Evolutionary conservation across 306 rosid genomes (phyloP), one percentile per base, ranked within the genome.

Genomic region (Echinosophora koreensis): DNA sequence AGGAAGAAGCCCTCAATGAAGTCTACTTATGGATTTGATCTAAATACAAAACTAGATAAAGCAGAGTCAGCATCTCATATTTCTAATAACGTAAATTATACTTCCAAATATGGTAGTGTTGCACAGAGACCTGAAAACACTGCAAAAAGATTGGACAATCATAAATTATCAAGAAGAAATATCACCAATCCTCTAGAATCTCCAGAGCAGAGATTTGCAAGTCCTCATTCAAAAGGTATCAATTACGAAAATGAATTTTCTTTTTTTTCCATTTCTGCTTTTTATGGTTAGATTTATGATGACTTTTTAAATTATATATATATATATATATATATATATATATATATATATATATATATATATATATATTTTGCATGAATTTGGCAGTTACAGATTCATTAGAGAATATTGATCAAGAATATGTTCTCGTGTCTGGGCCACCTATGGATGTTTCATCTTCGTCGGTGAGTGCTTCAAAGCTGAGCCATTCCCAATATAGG

Each of bases 351-450:
- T 14, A 37, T 59, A 63, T 62, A 22, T 84, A 66, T 30, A 1
- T 22, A 22, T 22, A 22, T 22, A 22, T 35, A 80, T 56, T 69
- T 80, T 78, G 62, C 78, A 54, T 87, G 71, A 80, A 71, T 74
- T 80, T 69, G 32, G 67, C 91, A 90, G 98, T 88, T 79, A 72
- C 78, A 4, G 98, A 96, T 82, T 86, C 96, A 1, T 82, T 89
- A 50, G 96, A 89, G 74, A 86, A 85, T 73, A 90, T 91, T 66
- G 99, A 91, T 86, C 99, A 93, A 90, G 99, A 96, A 81, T 96
- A 96, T 86, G 98, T 96, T 79, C 87, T 96, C 56, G 99, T 96
- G 63, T 87, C 93, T 74, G 99, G 97, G 8, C 90, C 92, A 67
- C 89, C 96, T 35, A 74, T 90, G 73, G 98, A 96, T 64, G 82